phyloP scores from a whole-genome alignment of 2,329 filamentous ascomycete genomes.

The Aspergillus versicolor region DNA sequence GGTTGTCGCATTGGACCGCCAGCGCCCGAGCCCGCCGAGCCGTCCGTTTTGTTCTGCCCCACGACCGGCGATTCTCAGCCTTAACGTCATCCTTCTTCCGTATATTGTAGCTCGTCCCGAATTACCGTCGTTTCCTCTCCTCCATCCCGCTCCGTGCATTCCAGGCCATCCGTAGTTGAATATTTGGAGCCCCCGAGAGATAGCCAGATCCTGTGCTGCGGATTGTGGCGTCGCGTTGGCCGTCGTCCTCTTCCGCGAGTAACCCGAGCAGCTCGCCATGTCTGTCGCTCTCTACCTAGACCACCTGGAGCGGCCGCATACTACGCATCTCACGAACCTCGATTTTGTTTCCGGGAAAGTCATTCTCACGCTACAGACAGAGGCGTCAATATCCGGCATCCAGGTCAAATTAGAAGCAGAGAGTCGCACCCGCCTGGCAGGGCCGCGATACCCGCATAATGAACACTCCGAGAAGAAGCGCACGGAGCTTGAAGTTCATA shows the following conservation, averaged over 20 bases:
- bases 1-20: neutral
- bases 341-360: constrained; percentile 48
- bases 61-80: constrained; percentile 8
- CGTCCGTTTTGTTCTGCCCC: constrained; percentile 10
- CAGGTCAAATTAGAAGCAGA: constrained; percentile 52
- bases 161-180: constrained; percentile 1
- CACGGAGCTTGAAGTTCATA: constrained; percentile 50
- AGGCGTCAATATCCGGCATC: constrained; percentile 46
- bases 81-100: constrained; percentile 7
- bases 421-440: constrained; percentile 46
- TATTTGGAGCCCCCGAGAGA: neutral
- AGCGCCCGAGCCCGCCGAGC: constrained; percentile 8
- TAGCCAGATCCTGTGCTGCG: neutral
- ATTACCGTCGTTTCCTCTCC: constrained; percentile 1
- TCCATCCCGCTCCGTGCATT: neutral
- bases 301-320: constrained; percentile 41
- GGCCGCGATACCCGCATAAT: constrained; percentile 39
- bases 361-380: constrained; percentile 40
- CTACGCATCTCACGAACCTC: constrained; percentile 49
- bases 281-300: constrained; percentile 41
- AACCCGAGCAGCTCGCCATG: constrained; percentile 35
- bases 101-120: constrained; percentile 7
- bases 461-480: constrained; percentile 48
- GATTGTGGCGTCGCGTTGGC: neutral
- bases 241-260: neutral